phyloP scores from a whole-genome alignment of 2,329 filamentous ascomycete species.

The Neoscytalidium dimidiatum region DNA sequence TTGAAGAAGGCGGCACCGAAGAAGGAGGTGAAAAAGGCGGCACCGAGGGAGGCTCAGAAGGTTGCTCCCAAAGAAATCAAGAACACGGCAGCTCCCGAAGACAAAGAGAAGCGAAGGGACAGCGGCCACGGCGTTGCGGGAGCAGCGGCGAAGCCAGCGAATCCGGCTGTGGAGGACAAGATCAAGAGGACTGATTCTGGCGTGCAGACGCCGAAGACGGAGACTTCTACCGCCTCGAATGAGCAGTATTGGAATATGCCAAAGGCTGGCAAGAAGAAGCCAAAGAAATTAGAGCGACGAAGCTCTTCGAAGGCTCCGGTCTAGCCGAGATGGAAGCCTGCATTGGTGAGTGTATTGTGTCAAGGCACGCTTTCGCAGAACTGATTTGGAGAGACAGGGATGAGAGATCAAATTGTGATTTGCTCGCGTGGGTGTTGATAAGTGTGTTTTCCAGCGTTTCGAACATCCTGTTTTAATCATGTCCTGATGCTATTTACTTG shows the following conservation, averaged over 20 bases:
- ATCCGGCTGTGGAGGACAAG: conserved; percentile 3
- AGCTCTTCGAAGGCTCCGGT: conserved; percentile 8
- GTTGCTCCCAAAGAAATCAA: no score
- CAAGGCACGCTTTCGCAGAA: no score
- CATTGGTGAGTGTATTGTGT: no score
- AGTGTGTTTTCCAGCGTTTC: neutral
- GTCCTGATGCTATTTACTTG: neutral
- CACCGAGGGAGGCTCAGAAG: neutral
- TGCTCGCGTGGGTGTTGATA: neutral
- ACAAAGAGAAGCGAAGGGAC: conserved; percentile 9
- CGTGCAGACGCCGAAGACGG: neutral
- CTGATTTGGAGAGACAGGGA: neutral
- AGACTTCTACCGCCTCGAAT: neutral
- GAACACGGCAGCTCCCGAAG: neutral
- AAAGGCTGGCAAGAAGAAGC: conserved; percentile 34
- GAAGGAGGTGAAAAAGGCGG: conserved; percentile 9
- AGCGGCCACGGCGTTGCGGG: neutral
- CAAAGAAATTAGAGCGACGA: conserved; percentile 39
- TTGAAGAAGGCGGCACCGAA: conserved; percentile 2
- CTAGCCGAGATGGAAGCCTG: neutral
- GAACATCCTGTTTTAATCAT: neutral
- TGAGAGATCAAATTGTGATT: neutral
- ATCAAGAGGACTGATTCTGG: neutral
- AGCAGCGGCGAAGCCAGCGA: neutral
- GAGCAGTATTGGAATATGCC: neutral